Base-by-base conservation (phyloP, 176 grass and related monocot genomes). In the Cymbopogon citratus region DNA sequence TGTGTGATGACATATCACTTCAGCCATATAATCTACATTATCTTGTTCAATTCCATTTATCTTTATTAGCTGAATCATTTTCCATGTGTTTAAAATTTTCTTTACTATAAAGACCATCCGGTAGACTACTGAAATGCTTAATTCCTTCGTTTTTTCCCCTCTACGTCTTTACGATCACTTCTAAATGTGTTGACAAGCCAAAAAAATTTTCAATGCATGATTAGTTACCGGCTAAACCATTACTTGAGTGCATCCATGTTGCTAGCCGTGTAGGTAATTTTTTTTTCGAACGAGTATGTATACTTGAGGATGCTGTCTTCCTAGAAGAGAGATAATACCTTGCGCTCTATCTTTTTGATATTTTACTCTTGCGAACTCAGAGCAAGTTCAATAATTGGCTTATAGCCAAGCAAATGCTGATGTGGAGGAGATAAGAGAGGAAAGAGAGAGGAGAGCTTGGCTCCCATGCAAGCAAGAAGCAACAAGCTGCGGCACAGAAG, bases 161-260 rank as follows among this genome's bases (percentile, higher is more conserved):
- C n/a, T n/a, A n/a, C n/a, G n/a, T n/a, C 24, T 62, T 76, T 19
- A 51, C 18, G 15, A 59, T 27, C 28, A 14, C 43, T 11, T 39
- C 25, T 44, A 24, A 88, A 80, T 1, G 29, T 54, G 16, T 26
- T 23, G 63, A 63, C 13, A 76, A 56, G 38, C 35, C 68, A 7
- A 68, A 25, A 49, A 13, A 43, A 67, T 14, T 73, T 14, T 74
- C 40, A 24, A 67, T 43, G 38, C 40, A 63, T 77, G 73, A 74
- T 61, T 26, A 26, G 24, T 12, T 12, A 60, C 56, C 24, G 4
- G 5, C 66, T 60, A 77, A 62, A 13, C 67, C 39, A 46, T 40
- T 51, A 51, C 28, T 80, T 80, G 49, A 84, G 73, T 87, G 80
- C 63, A 81, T 60, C 35, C 49, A 83, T 75, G 68, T 45, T 84